phyloP scores from a whole-genome alignment of 2,329 filamentous ascomycete genomes.

The Bisporella sp. region DNA sequence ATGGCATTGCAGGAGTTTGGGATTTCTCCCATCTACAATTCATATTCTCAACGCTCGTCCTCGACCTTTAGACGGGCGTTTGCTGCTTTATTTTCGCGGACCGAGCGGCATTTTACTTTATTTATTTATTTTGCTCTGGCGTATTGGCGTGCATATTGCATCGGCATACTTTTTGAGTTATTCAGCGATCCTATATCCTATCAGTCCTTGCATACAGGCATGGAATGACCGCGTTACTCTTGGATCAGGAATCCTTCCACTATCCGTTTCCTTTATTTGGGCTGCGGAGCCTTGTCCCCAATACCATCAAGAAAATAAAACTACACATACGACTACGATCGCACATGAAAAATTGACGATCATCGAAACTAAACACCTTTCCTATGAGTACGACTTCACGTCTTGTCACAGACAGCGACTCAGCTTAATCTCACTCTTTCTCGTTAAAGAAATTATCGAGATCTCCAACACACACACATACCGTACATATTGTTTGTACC shows the following conservation, averaged over 20 bases:
- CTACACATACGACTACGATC: constrained; percentile 18
- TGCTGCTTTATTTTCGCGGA: constrained; percentile 16
- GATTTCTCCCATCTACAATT: not conserved
- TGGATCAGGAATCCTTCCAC: constrained; percentile 27
- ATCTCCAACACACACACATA: too few relatives aligned
- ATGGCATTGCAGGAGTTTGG: not conserved
- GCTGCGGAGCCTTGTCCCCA: constrained; percentile 8
- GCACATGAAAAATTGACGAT: constrained; percentile 15
- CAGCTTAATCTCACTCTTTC: too few relatives aligned
- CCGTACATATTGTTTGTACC: too few relatives aligned
- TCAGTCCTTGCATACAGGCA: constrained; percentile 11
- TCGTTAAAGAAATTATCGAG: too few relatives aligned
- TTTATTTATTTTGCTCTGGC: constrained; percentile 16
- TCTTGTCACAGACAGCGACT: too few relatives aligned
- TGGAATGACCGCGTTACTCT: constrained; percentile 14
- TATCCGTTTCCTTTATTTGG: constrained; percentile 14
- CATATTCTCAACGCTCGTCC: constrained; percentile 1
- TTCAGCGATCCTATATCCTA: constrained; percentile 9
- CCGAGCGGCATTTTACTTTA: constrained; percentile 7
- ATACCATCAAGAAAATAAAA: constrained; percentile 9
- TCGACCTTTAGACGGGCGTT: constrained; percentile 1
- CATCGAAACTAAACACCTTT: too few relatives aligned
- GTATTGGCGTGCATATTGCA: constrained; percentile 23
- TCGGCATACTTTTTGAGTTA: constrained; percentile 23
- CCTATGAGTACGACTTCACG: too few relatives aligned